These are phyloP conservation scores for Acacia acuminata DNA, from an alignment of 306 rosid species.

Conservation along the genomic window DNA sequence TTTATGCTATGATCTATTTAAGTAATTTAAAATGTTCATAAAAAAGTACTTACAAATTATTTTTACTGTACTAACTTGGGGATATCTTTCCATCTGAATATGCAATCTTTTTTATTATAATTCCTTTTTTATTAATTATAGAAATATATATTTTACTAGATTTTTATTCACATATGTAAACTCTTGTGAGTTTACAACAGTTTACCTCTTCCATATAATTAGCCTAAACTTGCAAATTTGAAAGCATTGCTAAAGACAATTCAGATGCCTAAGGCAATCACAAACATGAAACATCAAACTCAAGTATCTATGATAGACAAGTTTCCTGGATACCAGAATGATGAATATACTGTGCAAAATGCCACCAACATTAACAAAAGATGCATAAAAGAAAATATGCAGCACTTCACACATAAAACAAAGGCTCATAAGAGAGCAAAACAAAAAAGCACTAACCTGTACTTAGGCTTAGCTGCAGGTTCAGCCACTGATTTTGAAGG, in stretches of 20 bases:
- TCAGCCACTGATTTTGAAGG: conserved; percentile 30
- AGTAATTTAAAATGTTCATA: background rate
- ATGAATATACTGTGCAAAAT: background rate
- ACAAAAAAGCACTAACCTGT: conserved; percentile 50
- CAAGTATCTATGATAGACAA: background rate
- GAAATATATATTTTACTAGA: background rate
- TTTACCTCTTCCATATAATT: background rate
- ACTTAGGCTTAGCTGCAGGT: conserved; percentile 55
- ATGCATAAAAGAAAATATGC: background rate
- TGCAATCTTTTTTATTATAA: background rate
- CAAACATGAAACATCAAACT: background rate
- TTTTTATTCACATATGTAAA: background rate
- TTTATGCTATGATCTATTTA: background rate
- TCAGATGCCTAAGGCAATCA: background rate
- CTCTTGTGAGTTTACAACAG: background rate
- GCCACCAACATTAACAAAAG: conserved; percentile 7
- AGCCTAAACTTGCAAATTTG: background rate
- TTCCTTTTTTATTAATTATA: background rate
- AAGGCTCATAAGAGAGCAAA: conserved; percentile 3
- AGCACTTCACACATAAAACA: background rate
- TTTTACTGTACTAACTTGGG: background rate
- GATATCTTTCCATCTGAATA: background rate
- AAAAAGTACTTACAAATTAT: background rate
- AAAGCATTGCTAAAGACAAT: background rate
- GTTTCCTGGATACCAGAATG: background rate